phyloP scores from a whole-genome alignment of 73 alveolate species.

The Breviolum minutum region DNA sequence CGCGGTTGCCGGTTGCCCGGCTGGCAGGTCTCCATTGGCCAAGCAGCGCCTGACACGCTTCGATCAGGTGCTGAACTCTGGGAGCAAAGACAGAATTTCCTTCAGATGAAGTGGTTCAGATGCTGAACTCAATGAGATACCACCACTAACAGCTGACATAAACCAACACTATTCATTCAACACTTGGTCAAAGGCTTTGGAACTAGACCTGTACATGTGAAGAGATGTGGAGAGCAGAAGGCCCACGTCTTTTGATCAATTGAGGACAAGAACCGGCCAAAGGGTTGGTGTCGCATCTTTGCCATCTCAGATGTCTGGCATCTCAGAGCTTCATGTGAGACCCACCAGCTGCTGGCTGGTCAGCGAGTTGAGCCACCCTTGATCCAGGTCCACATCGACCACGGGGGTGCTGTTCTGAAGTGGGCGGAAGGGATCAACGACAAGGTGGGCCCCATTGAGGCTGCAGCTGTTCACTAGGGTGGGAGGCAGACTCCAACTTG shows the following conservation, averaged over 20 bases:
- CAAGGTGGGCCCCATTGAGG: slow-evolving; percentile 33
- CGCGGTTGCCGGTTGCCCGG: not conserved
- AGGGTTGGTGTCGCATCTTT: slow-evolving; percentile 82
- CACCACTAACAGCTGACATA: not conserved
- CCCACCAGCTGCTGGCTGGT: not conserved
- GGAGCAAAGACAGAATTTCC: no score
- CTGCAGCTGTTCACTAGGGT: no score
- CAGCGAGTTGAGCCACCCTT: not conserved
- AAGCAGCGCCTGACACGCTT: slow-evolving; percentile 85
- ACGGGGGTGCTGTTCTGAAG: slow-evolving; percentile 86
- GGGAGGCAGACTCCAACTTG: no score
- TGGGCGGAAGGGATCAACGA: slow-evolving; percentile 94
- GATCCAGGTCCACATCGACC: slow-evolving; percentile 94
- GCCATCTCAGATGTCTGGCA: slow-evolving; percentile 70
- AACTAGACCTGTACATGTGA: no score
- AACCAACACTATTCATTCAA: not conserved
- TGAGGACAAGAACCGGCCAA: slow-evolving; percentile 87
- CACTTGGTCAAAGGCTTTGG: not conserved
- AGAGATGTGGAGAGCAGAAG: no score
- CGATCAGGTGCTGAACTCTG: slow-evolving; percentile 17
- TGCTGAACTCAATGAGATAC: not conserved
- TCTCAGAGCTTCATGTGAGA: not conserved
- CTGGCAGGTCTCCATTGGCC: slow-evolving; percentile 83
- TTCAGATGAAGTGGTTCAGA: not conserved
- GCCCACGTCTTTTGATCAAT: no score